Base-by-base conservation (phyloP, 2,329 filamentous ascomycete species). In the Westerdykella aurantiaca region DNA sequence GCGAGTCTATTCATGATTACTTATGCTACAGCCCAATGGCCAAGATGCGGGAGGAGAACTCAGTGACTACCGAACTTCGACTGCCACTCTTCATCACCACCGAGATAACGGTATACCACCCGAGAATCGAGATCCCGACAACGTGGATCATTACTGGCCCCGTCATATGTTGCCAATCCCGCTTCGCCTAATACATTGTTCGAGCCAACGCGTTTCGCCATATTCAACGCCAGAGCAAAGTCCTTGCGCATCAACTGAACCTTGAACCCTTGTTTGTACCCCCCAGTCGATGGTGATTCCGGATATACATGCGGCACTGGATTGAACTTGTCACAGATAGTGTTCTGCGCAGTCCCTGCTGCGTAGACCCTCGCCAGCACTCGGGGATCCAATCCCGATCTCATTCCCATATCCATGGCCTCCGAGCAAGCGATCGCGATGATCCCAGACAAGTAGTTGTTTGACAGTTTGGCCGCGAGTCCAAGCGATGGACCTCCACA, bases 181-280 rank as follows among this genome's bases (percentile, higher is more conserved):
- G 62, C 64, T 5, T 72, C 66, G 1, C 78, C 77, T 31, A 81
- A 56, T 4, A 73, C 71, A 43, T 78, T 69, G 35, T 63, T 67
- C 13, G 74, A 70, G 0, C 73, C 78, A 4, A 80, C 71, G 13
- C 70, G 63, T 46, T 73, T 64, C n/a, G 77, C 78, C 61, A 76
- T 73, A 7, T 78, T 72, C 1, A 79, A 68, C 0, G 78, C 79
- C 16, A 82, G 57, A 1, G 68, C 66, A 45, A 82, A 75, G 52
- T 82, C 78, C 55, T 81, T 81, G 47, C 69, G 69, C 77, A 82
- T 82, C 51, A 82, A 53, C 56, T 80, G 71, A 5, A 81, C 74
- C 37, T 77, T 74, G 58, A 82, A 82, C 0, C 79, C 79, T 2
- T 74, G 73, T 43, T 71, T 61, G 55, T 77, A 78, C 0, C 71